Evolutionary conservation across 495 filamentous ascomycete genomes (phyloP).

Genomic region (Penicillium paradoxum): DNA sequence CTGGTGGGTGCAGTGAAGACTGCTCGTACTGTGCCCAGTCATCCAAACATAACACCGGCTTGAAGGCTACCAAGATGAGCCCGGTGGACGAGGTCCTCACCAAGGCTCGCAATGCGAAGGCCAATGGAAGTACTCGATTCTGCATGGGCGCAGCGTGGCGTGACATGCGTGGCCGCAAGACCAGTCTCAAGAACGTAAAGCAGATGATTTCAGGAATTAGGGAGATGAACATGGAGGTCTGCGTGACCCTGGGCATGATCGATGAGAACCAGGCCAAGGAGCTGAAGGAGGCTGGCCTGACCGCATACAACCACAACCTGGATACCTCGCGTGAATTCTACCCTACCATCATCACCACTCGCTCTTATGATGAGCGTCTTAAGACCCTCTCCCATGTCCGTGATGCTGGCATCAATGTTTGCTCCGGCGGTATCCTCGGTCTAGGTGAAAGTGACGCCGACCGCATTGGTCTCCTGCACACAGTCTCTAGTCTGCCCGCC

Average conservation of each 20-base stretch:
- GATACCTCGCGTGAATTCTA: slow-evolving; percentile 85
- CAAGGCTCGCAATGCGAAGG: slow-evolving; percentile 69
- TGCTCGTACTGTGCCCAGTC: slow-evolving; percentile 88
- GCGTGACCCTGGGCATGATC: slow-evolving; percentile 87
- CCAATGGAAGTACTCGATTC: slow-evolving; percentile 77
- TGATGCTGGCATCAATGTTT: slow-evolving; percentile 79
- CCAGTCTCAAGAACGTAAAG: slow-evolving; percentile 68
- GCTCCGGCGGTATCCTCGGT: slow-evolving; percentile 76
- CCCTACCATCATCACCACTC: slow-evolving; percentile 71
- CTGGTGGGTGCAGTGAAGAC: slow-evolving; percentile 84
- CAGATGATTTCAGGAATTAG: slow-evolving; percentile 74
- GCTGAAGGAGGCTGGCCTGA: slow-evolving; percentile 74
- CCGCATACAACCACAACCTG: slow-evolving; percentile 86
- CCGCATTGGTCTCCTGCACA: slow-evolving; percentile 73
- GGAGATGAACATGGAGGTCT: slow-evolving; percentile 77
- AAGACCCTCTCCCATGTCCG: slow-evolving; percentile 68
- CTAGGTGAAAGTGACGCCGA: slow-evolving; percentile 70
- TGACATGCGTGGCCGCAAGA: slow-evolving; percentile 85
- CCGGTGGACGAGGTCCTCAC: slow-evolving; percentile 71
- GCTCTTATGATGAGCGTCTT: slow-evolving; percentile 78
- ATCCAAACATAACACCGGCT: slow-evolving; percentile 69
- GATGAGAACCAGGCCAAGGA: slow-evolving; percentile 70
- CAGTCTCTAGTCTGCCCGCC: slow-evolving; percentile 64
- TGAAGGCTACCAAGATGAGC: slow-evolving; percentile 71
- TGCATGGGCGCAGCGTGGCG: slow-evolving; percentile 92